Evolutionary conservation across 148 eudicot species (phyloP), one percentile per base, ranked within the genome.

Genomic region (Arctostaphylos glauca): DNA sequence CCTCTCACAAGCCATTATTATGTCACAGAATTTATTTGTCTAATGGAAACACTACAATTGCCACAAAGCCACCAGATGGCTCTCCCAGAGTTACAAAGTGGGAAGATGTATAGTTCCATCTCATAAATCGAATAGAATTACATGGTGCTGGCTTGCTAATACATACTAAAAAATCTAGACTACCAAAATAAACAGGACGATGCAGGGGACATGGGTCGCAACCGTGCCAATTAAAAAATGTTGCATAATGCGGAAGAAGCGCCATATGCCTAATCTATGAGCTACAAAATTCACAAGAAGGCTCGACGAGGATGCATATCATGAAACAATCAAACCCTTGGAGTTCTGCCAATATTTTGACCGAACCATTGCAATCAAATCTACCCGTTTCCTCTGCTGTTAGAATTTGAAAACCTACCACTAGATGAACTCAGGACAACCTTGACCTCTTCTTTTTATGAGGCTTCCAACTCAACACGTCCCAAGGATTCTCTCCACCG

Each of bases 381-480:
- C 85, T 85, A 84, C 60, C 86, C 43, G 49, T 83, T 81, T 60
- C 82, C 83, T 64, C 81, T 62, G 60, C 81, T 58, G 75, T 62
- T 50, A 5, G 86, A 80, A 87, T 76, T 80, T 81, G 83, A 85
- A 83, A 83, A 84, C 67, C 77, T 85, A 6, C 79, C 78, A 60
- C 83, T 91, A 25, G 74, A 80, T 44, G 88, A 81, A 31, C 89
- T 90, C 81, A 88, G 5, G 60, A 70, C 16, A 86, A 87, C 86
- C 94, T 93, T 44, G 99, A 93, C 84, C 99, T 88, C 89, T 89
- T 96, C 83, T 86, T 90, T 83, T 92, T 96, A 82, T 94, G 96
- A 59, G 93, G 87, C 80, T 84, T 90, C 99, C 99, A 96, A 54
- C 90, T 88, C 67, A 92, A 79, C 15, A 75, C 80, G 18, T 87